These are phyloP conservation scores for Botrytis sinoallii DNA, from an alignment of 2,329 filamentous ascomycete species.

Conservation along the genomic window DNA sequence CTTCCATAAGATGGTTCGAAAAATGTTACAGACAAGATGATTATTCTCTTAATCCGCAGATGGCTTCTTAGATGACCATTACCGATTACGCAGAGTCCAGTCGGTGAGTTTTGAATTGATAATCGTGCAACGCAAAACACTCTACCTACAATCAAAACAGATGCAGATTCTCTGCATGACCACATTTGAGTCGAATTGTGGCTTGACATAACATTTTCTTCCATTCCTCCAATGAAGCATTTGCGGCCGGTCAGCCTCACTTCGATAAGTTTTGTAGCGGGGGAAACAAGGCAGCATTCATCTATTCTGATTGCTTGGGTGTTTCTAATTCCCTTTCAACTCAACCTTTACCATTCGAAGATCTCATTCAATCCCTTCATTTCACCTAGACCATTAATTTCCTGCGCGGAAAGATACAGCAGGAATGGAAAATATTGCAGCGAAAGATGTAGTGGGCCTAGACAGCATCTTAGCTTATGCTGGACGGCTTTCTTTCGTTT, in stretches of 20 bases:
- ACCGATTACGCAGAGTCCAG: not conserved
- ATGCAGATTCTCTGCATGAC: not conserved
- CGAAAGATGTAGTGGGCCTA: constrained; percentile 13
- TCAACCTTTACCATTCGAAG: not conserved
- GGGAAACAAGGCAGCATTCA: not conserved
- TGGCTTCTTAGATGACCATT: constrained; percentile 1
- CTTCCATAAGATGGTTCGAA: not conserved
- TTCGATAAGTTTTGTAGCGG: not conserved
- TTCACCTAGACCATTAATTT: not conserved
- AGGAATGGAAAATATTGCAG: constrained; percentile 23
- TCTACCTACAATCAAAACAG: not conserved
- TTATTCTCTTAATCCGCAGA: not conserved
- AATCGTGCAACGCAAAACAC: constrained; percentile 5
- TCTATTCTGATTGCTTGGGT: not conserved
- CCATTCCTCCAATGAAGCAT: not conserved
- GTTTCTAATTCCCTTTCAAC: not conserved
- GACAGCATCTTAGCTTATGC: constrained; percentile 24
- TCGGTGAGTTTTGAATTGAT: constrained; percentile 17
- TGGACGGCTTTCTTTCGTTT: constrained; percentile 24
- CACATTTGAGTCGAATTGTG: not conserved
- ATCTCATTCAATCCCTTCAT: not conserved
- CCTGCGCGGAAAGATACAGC: not conserved
- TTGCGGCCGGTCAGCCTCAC: constrained; percentile 10
- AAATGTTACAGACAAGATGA: not conserved
- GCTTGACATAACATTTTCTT: not conserved